Percentiles rank a stretch among this genome's conserved stretches.
phyloP scores from a whole-genome alignment of 345 rosid species.

The Moricandia arvensis region DNA sequence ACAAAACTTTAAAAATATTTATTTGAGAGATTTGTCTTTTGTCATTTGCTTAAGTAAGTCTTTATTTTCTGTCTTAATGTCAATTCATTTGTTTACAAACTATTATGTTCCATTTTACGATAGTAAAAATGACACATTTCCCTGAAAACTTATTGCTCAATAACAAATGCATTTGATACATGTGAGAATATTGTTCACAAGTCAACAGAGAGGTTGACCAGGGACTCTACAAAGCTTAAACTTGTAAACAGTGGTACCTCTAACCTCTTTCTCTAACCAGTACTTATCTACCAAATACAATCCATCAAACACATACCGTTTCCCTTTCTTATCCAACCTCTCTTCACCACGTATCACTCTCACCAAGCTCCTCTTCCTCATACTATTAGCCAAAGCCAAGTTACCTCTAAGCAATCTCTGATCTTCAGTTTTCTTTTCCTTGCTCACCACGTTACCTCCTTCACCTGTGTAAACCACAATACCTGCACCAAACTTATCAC shows the following conservation, averaged over 20 bases:
- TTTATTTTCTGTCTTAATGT: background rate
- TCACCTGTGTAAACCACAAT: conserved; percentile 69
- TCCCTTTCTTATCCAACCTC: conserved; percentile 31
- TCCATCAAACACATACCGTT: conserved; percentile 70
- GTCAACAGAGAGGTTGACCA: conserved; percentile 7
- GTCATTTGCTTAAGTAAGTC: background rate
- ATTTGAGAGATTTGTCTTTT: background rate
- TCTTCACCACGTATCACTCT: conserved; percentile 76
- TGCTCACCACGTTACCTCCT: conserved; percentile 66
- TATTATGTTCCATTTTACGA: background rate
- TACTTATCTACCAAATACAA: conserved; percentile 57
- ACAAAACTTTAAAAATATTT: no score
- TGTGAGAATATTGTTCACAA: background rate
- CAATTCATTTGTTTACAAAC: background rate
- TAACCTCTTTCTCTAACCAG: conserved; percentile 55
- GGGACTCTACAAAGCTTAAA: conserved; percentile 55
- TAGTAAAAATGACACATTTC: background rate
- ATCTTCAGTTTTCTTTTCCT: conserved; percentile 61
- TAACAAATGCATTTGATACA: background rate
- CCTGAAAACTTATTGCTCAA: background rate
- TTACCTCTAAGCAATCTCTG: conserved; percentile 75
- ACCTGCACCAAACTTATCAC: conserved; percentile 51
- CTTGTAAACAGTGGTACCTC: conserved; percentile 71
- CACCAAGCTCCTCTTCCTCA: conserved; percentile 44
- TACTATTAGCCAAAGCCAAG: conserved; percentile 68